Conservation (phyloP, 2,329 filamentous ascomycete genomes). For the Trichoderma breve region DNA sequence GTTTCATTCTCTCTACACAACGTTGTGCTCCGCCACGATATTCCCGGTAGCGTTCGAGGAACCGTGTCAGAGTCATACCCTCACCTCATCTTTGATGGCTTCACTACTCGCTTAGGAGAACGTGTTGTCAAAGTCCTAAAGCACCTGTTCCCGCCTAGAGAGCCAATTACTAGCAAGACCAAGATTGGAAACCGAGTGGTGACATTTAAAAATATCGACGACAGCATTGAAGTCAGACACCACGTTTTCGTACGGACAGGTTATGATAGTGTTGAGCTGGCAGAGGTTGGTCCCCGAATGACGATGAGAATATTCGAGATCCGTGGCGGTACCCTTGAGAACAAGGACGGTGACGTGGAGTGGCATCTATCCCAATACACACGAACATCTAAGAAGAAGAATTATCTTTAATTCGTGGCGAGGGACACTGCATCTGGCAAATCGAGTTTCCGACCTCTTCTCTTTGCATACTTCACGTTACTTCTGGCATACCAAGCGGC, state of each 20-base stretch:
- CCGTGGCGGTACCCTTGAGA: slow-evolving; percentile 83
- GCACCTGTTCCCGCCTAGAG: slow-evolving; percentile 88
- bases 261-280: slow-evolving; percentile 83
- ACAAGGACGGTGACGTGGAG: slow-evolving; percentile 92
- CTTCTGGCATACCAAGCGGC: neutral
- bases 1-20: slow-evolving; percentile 84
- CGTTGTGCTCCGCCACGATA: slow-evolving; percentile 87
- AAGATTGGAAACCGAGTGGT: slow-evolving; percentile 88
- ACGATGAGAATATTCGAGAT: slow-evolving; percentile 98
- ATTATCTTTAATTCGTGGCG: slow-evolving; percentile 66
- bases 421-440: neutral
- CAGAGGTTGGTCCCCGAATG: slow-evolving; percentile 90
- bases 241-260: slow-evolving; percentile 89
- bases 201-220: slow-evolving; percentile 91
- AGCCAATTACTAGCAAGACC: slow-evolving; percentile 64
- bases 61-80: slow-evolving; percentile 92
- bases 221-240: slow-evolving; percentile 82
- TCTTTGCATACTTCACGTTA: neutral
- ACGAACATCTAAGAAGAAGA: slow-evolving; percentile 89
- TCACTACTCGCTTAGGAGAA: slow-evolving; percentile 75
- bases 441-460: neutral
- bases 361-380: slow-evolving; percentile 98
- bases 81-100: slow-evolving; percentile 93
- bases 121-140: slow-evolving; percentile 88
- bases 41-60: slow-evolving; percentile 80